Evolutionary conservation across 1,284 basidiomycete species (phyloP), one percentile per base, ranked within the genome.

Genomic region (Puccinia hordei): DNA sequence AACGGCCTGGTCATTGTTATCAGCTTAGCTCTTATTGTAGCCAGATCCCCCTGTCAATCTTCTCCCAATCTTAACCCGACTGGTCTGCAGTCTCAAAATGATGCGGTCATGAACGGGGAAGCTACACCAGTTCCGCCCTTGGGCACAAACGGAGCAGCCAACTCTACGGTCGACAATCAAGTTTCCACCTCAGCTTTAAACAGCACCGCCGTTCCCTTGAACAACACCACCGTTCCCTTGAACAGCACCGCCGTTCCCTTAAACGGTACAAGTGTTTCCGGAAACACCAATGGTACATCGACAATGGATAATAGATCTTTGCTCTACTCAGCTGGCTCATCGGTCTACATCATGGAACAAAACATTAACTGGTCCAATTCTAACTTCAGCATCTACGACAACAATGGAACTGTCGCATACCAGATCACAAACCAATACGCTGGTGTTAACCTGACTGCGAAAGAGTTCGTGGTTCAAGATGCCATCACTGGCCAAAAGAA

Each of bases 401-500:
- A 49, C 13, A 44, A 51, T 9, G 74, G 74, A 3, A 59, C 74
- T 2, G 30, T 76, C 24, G 38, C 46, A 27, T 76, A 76, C 53
- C 49, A 65, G 19, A 76, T 76, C 38, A 68, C 74, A 46, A 53
- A 73, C 55, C 57, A 68, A 17, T 51, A 35, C 38, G 59, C 27
- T 13, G 61, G 61, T 5, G 27, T 35, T 13, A 76, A 33, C 27
- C 27, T 65, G 0, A 66, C 74, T 9, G 19, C 41, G 15, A 51
- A 76, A 33, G 74, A 76, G 24, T 53, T 66, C 27, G 27, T 76
- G 9, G 46, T 76, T 35, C 41, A 76, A 41, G 44, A 51, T 41
- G 74, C 57, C 41, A 33, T 51, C 22, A 65, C 74, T 19, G 74
- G 74, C 27, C 13, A 76, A 46, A 76, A 65, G 30, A 76, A 76